Base-by-base conservation (phyloP, 805 yeast species). In the Ogataea methylovora region DNA sequence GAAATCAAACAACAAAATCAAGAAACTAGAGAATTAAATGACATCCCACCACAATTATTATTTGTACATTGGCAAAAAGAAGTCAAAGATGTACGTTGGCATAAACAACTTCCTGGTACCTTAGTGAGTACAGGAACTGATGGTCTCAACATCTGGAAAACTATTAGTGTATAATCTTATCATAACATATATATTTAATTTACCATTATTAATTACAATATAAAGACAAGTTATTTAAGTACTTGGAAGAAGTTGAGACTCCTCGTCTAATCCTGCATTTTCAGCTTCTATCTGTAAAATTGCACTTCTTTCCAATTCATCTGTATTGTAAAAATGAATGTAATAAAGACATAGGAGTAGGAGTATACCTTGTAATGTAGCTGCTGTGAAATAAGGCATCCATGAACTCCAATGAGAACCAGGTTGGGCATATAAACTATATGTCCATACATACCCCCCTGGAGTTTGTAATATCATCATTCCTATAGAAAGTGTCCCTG, bases 51-150 rank as follows among this genome's bases (percentile, higher is more conserved):
- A 16, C 98, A 92, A 61, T 69, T 92, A 50, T 66, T 92, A 56
- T 92, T 92, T 63, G 95, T 90, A 29, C 98, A 92, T 59, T 92
- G 97, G 97, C 98, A 92, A 66, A 79, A 79, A 49, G 94, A 92
- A 52, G 97, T 90, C 35, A 92, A 92, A 66, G 98, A 92, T 58
- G 96, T 90, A 32, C 84, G 94, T 62, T 92, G 98, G 98, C 96
- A 90, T 61, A 77, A 68, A 52, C 97, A 92, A 65, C 84, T 92
- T 36, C 98, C 98, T 3, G 98, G 98, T 31, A 80, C 94, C 45
- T 71, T 92, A 52, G 86, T 87, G 13, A 79, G 94, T 49, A 90
- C 97, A 2, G 98, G 98, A 45, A 80, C 90, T 24, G 97, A 90
- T 51, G 98, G 98, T 26, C 68, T 92, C 56, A 84, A 84, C 52